Evolutionary conservation across 805 yeast genomes (phyloP).

Genomic region (Sugiyamaella smithiae): DNA sequence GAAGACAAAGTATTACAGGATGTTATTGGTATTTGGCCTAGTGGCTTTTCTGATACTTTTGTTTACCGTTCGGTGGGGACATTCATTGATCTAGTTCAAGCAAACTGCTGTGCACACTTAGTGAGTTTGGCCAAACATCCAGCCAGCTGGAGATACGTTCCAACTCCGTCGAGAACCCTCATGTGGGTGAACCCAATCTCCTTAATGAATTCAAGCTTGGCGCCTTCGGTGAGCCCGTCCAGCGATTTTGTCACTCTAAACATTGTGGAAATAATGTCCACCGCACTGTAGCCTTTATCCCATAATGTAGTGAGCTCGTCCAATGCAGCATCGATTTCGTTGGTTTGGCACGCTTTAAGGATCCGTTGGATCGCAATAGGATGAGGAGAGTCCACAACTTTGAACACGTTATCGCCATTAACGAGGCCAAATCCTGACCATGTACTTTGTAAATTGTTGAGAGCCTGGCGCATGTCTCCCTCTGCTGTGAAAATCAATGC

Average conservation of each 20-base stretch:
- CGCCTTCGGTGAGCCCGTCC: conserved; percentile 59
- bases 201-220: conserved; percentile 70
- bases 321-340: conserved; percentile 63
- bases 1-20: conserved; percentile 21
- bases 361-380: conserved; percentile 78
- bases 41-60: conserved; percentile 34
- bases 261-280: conserved; percentile 86
- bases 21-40: conserved; percentile 44
- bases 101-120: conserved; percentile 1
- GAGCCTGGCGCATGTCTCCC: conserved; percentile 98
- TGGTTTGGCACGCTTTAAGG: conserved; percentile 44
- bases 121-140: conserved; percentile 60
- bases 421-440: conserved; percentile 91
- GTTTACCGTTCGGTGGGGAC: conserved; percentile 2
- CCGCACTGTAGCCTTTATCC: conserved; percentile 89
- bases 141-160: conserved; percentile 79
- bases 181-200: conserved; percentile 90
- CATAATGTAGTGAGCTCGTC: conserved; percentile 66
- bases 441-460: conserved; percentile 90
- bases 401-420: conserved; percentile 89
- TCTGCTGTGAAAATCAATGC: conserved; percentile 94
- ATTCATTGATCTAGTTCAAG: background rate
- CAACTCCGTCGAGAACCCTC: conserved; percentile 91
- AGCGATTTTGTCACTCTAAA: conserved; percentile 83
- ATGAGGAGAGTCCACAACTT: conserved; percentile 94